phyloP scores from a whole-genome alignment of 306 rosid genomes.

The Fragaria vesca region DNA sequence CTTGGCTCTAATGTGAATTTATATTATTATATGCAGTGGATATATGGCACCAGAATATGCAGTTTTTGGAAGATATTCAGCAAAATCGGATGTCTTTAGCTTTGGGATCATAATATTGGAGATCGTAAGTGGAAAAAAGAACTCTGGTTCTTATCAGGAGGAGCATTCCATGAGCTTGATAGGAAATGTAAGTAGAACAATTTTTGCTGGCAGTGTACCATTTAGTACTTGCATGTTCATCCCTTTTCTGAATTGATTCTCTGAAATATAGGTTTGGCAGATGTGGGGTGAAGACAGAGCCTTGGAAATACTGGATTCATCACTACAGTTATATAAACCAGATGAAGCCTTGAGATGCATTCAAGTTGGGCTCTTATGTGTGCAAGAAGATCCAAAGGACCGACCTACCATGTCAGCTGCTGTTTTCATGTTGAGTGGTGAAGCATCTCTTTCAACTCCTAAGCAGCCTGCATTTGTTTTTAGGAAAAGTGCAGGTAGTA shows the following conservation, averaged over 20 bases:
- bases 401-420: slow-evolving; percentile 58
- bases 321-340: slow-evolving; percentile 17
- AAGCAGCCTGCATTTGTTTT: slow-evolving; percentile 24
- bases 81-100: slow-evolving; percentile 48
- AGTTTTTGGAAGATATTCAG: slow-evolving; percentile 49
- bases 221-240: background rate
- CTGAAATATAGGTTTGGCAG: slow-evolving; percentile 43
- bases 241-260: background rate
- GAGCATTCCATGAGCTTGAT: slow-evolving; percentile 36
- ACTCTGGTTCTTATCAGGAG: slow-evolving; percentile 27
- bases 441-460: slow-evolving; percentile 11
- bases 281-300: slow-evolving; percentile 44
- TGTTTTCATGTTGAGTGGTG: slow-evolving; percentile 53
- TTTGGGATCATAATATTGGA: slow-evolving; percentile 57
- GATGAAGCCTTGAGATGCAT: slow-evolving; percentile 56
- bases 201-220: background rate
- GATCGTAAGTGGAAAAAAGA: slow-evolving; percentile 47
- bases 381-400: slow-evolving; percentile 40
- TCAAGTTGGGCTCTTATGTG: slow-evolving; percentile 37
- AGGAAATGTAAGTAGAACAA: slow-evolving; percentile 44
- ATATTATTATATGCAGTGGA: slow-evolving; percentile 26
- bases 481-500: background rate
- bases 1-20: background rate
- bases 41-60: slow-evolving; percentile 69
- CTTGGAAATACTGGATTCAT: slow-evolving; percentile 44